Conservation (phyloP, 2,329 filamentous ascomycete genomes). For the Aspergillus hortae region DNA sequence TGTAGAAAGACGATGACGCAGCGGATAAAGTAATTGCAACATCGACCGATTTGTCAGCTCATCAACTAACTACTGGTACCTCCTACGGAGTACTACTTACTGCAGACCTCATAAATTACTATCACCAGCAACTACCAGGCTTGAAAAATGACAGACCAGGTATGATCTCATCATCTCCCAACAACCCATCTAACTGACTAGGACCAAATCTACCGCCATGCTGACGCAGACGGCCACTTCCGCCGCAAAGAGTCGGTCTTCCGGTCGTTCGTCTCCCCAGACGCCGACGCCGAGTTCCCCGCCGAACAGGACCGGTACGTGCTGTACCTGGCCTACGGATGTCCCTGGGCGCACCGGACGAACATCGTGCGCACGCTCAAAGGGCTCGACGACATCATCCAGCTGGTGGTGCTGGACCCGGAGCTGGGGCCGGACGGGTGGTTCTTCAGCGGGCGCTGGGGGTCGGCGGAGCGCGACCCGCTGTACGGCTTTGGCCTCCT, state of each 20-base stretch:
- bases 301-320: conserved; percentile 60
- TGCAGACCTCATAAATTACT: too few species aligned
- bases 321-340: conserved; percentile 58
- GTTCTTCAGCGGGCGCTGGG: conserved; percentile 68
- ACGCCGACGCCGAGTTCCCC: conserved; percentile 51
- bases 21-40: too few species aligned
- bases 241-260: conserved; percentile 53
- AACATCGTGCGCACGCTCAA: conserved; percentile 50
- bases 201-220: conserved; percentile 26
- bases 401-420: conserved; percentile 43
- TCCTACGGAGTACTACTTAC: too few species aligned
- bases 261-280: conserved; percentile 53
- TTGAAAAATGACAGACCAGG: conserved; percentile 9
- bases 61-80: too few species aligned
- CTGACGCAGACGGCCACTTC: conserved; percentile 51
- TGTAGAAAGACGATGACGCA: too few species aligned
- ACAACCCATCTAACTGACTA: not conserved
- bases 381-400: conserved; percentile 48
- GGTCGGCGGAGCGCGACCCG: conserved; percentile 60
- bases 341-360: conserved; percentile 60
- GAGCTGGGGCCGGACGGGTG: conserved; percentile 55
- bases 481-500: conserved; percentile 68
- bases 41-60: too few species aligned
- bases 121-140: too few species aligned
- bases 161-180: not conserved